Evolutionary conservation across 2,329 filamentous ascomycete genomes (phyloP).

Genomic region (Pseudogymnoascus sp.): DNA sequence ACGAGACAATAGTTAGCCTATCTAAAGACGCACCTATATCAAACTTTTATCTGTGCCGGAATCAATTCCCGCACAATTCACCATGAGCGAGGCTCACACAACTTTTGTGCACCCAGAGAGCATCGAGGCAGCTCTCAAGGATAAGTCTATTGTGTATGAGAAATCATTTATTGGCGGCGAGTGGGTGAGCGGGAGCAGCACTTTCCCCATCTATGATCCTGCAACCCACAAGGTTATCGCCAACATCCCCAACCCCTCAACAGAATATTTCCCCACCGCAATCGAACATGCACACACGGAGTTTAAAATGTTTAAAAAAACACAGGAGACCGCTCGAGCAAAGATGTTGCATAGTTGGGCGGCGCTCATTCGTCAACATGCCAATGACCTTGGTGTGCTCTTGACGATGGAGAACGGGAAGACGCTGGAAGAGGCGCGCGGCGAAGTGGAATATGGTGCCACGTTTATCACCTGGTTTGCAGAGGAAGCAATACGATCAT

Average conservation of each 20-base stretch:
- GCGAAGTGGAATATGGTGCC: slow-evolving; percentile 44
- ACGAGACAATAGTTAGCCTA: too few relatives aligned
- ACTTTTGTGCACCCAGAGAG: not conserved
- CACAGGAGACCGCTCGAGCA: not conserved
- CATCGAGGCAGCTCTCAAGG: not conserved
- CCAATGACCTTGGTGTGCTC: slow-evolving; percentile 54
- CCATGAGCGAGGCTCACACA: not conserved
- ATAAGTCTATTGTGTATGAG: not conserved
- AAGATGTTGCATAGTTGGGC: slow-evolving; percentile 44
- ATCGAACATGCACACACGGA: slow-evolving; percentile 22
- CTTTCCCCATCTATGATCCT: not conserved
- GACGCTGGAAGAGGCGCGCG: slow-evolving; percentile 41
- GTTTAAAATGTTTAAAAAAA: not conserved
- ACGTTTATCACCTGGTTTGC: slow-evolving; percentile 49
- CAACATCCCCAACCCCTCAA: not conserved
- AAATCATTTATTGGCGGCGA: not conserved
- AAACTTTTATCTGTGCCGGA: too few relatives aligned
- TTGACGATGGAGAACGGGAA: slow-evolving; percentile 52
- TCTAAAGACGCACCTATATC: too few relatives aligned
- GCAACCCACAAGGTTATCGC: not conserved
- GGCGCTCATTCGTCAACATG: slow-evolving; percentile 51
- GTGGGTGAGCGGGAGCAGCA: not conserved
- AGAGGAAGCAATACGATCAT: slow-evolving; percentile 52
- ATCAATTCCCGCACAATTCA: too few relatives aligned
- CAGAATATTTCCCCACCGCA: not conserved